Evolutionary conservation across 2,329 filamentous ascomycete species (phyloP).

Genomic region (Sclerotinia subarctica): DNA sequence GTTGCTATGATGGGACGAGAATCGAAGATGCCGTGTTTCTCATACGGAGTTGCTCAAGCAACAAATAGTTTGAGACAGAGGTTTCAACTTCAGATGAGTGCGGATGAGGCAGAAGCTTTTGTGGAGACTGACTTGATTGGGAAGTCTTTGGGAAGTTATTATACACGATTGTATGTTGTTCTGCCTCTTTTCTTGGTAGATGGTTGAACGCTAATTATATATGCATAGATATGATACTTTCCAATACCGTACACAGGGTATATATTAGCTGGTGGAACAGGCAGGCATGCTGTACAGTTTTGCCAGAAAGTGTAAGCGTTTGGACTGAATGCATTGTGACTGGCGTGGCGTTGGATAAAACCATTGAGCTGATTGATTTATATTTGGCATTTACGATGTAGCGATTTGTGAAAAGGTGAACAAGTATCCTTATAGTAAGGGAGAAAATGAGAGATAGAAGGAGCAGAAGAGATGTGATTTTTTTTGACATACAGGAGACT

Average conservation of each 20-base stretch:
- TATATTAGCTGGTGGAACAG: constrained; percentile 55
- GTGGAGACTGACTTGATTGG: constrained; percentile 75
- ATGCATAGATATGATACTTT: constrained; percentile 71
- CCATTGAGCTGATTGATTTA: constrained; percentile 14
- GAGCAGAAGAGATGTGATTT: neutral
- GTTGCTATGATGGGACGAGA: constrained; percentile 82
- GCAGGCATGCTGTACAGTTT: neutral
- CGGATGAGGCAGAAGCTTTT: constrained; percentile 76
- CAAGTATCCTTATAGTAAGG: neutral
- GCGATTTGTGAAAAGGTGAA: neutral
- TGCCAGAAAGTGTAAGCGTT: neutral
- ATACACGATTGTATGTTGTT: constrained; percentile 70
- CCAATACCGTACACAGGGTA: constrained; percentile 83
- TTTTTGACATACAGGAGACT: neutral
- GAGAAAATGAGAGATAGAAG: neutral
- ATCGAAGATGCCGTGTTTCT: constrained; percentile 82
- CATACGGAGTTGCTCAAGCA: constrained; percentile 68
- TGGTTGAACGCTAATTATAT: constrained; percentile 19
- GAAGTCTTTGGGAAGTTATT: constrained; percentile 83
- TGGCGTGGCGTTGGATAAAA: constrained; percentile 18
- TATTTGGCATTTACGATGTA: constrained; percentile 4
- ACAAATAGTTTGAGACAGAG: constrained; percentile 67
- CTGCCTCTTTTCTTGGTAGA: neutral
- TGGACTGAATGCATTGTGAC: neutral
- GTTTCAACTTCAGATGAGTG: constrained; percentile 79